These are phyloP conservation scores for Kwoniella shandongensis DNA, from an alignment of 768 basidiomycete genomes.

Conservation along the genomic window DNA sequence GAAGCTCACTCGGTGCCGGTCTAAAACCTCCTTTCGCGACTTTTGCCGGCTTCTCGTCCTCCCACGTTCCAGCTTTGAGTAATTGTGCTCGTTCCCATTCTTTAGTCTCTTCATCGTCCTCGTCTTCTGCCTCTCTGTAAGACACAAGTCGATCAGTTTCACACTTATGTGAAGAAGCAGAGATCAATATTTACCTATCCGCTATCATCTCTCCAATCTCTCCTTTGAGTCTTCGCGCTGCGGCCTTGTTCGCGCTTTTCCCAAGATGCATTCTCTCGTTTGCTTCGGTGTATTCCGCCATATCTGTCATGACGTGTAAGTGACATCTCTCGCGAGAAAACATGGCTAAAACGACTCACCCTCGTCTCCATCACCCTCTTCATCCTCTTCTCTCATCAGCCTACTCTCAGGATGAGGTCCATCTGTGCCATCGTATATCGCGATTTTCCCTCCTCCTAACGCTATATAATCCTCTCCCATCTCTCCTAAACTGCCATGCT, in stretches of 20 bases:
- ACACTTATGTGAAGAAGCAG: not conserved
- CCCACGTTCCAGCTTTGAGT: slow-evolving; percentile 46
- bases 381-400: slow-evolving; percentile 56
- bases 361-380: slow-evolving; percentile 53
- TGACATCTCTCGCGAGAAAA: too few relatives aligned
- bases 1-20: slow-evolving; percentile 53
- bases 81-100: slow-evolving; percentile 56
- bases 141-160: slow-evolving; percentile 2
- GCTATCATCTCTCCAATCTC: slow-evolving; percentile 57
- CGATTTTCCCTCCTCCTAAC: slow-evolving; percentile 50
- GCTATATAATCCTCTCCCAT: slow-evolving; percentile 54
- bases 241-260: slow-evolving; percentile 52
- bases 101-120: slow-evolving; percentile 52
- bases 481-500: slow-evolving; percentile 23
- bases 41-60: slow-evolving; percentile 26
- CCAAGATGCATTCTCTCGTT: slow-evolving; percentile 53
- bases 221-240: slow-evolving; percentile 47
- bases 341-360: slow-evolving; percentile 24
- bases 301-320: slow-evolving; percentile 21
- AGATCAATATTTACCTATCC: slow-evolving; percentile 42
- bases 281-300: slow-evolving; percentile 52
- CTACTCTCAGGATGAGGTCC: slow-evolving; percentile 55
- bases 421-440: slow-evolving; percentile 43
- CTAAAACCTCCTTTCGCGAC: slow-evolving; percentile 44
- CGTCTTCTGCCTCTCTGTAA: slow-evolving; percentile 52